phyloP scores from a whole-genome alignment of 179 eudicot species.

The Carnegiea gigantea region DNA sequence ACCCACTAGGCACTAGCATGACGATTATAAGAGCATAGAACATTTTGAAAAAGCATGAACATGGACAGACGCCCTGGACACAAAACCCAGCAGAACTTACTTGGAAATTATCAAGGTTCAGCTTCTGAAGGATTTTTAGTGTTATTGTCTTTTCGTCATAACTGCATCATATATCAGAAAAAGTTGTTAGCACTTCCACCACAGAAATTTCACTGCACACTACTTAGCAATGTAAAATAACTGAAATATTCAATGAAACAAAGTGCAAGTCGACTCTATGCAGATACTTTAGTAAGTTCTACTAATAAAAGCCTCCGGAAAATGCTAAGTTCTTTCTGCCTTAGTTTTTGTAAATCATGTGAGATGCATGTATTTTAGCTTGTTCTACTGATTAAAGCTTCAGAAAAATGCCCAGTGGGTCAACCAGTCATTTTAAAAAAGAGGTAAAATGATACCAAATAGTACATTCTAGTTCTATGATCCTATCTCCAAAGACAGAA shows the following conservation, averaged over 20 bases:
- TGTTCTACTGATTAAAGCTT: background rate
- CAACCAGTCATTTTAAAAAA: background rate
- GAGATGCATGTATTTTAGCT: background rate
- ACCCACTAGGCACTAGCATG: background rate
- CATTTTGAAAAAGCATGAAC: background rate
- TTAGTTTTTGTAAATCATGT: background rate
- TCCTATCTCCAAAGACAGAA: background rate
- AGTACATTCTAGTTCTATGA: background rate
- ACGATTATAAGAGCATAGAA: background rate
- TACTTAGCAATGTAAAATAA: background rate
- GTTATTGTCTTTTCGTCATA: slow-evolving; percentile 72
- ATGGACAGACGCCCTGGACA: background rate
- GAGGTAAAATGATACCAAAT: background rate
- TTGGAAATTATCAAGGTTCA: slow-evolving; percentile 88
- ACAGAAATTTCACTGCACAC: slow-evolving; percentile 6
- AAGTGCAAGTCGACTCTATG: background rate
- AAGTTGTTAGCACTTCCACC: background rate
- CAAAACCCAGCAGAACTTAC: slow-evolving; percentile 37
- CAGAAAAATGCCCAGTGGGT: background rate
- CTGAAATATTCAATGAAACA: background rate
- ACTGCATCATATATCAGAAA: slow-evolving; percentile 40
- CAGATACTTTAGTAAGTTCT: background rate
- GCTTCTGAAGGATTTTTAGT: slow-evolving; percentile 67
- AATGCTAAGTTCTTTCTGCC: background rate
- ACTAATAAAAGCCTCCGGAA: background rate